Conservation (phyloP, 306 rosid genomes). For the Corylus heterophylla region DNA sequence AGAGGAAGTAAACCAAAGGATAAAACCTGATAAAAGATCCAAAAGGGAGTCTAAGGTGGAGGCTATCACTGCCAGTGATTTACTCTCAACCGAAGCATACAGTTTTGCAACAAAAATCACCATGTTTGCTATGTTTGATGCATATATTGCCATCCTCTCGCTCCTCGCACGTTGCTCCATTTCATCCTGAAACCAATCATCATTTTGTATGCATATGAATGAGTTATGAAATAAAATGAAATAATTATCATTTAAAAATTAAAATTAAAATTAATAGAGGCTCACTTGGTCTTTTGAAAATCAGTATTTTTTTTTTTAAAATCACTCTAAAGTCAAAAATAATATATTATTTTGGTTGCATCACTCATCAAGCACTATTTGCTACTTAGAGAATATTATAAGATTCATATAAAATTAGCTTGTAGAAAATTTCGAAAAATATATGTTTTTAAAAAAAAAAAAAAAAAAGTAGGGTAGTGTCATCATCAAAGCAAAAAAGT, state of each 20-base stretch:
- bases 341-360: too few relatives aligned
- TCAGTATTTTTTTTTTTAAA: too few relatives aligned
- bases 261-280: too few relatives aligned
- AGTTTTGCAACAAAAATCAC: constrained; percentile 74
- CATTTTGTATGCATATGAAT: not conserved
- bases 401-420: too few relatives aligned
- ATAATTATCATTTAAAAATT: not conserved
- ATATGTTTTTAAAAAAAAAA: too few relatives aligned
- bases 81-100: constrained; percentile 74
- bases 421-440: too few relatives aligned
- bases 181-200: constrained; percentile 45
- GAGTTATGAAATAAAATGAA: not conserved
- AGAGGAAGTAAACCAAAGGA: constrained; percentile 80
- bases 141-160: constrained; percentile 69
- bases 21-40: constrained; percentile 89
- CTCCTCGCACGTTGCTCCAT: constrained; percentile 45
- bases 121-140: constrained; percentile 73
- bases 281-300: too few relatives aligned
- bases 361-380: too few relatives aligned
- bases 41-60: constrained; percentile 92
- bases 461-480: too few relatives aligned
- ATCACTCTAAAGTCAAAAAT: too few relatives aligned
- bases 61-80: constrained; percentile 96
- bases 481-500: too few relatives aligned
- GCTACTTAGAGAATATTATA: too few relatives aligned